Evolutionary conservation across 305 asterid species (phyloP), one percentile per base, ranked within the genome.

Genomic region (Galium porrigens): DNA sequence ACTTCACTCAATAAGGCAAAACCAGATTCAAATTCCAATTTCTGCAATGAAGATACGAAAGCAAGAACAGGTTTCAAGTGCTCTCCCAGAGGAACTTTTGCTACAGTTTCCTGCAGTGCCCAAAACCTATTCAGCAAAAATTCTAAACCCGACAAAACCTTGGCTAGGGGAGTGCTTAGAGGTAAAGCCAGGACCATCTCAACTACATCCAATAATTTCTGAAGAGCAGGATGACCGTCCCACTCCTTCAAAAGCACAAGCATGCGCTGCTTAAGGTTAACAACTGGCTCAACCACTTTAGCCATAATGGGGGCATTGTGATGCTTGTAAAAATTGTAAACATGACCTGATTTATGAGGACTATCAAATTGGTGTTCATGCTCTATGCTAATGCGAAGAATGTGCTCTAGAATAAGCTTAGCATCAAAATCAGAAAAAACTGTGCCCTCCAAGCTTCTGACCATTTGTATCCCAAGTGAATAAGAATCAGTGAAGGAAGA

Each of bases 21-120:
- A 88, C 94, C 88, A 61, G 97, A 82, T 70, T 83, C 94, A 62
- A 85, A 89, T 83, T 92, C 99, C 84, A 92, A 67, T 81, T 81
- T 87, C 76, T 84, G 83, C 96, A 95, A 87, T 63, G 85, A 81
- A 67, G 87, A 84, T 46, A 84, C 85, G 76, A 92, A 72, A 58
- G 72, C 71, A 62, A 80, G 78, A 69, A 92, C 79, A 58, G 91
- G 89, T 55, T 71, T 78, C 79, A 92, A 56, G 76, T 80, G 74
- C 68, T 77, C 96, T 66, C 86, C 77, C 36, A 89, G 82, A 44
- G 90, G 91, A 82, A 87, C 85, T 55, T 82, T 85, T 59, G 91
- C 81, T 53, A 82, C 94, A 27, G 90, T 85, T 72, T 87, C 88
- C 68, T 79, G 91, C 37, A 84, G 55, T 65, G 57, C 69, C 46